Evolutionary conservation across 2,329 filamentous ascomycete species (phyloP).

Genomic region (Chaetoscypha palmicola): DNA sequence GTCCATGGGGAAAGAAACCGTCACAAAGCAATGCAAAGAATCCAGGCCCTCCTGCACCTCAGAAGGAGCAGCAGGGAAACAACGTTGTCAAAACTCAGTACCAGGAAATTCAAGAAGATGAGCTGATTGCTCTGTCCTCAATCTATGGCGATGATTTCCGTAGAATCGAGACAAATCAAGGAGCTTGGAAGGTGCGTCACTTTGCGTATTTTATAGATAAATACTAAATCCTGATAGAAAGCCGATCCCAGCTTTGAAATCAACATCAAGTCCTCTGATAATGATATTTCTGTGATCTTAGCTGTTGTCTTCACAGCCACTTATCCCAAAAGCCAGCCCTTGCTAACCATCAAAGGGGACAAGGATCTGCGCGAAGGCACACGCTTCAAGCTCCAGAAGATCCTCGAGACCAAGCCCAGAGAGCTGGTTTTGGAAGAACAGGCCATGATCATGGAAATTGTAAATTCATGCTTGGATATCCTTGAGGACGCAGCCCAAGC

Average conservation of each 20-base stretch:
- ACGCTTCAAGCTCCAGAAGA: slow-evolving; percentile 60
- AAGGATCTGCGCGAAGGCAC: slow-evolving; percentile 62
- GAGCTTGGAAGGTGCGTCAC: slow-evolving; percentile 76
- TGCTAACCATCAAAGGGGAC: slow-evolving; percentile 61
- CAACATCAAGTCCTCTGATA: slow-evolving; percentile 64
- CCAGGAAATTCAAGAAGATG: slow-evolving; percentile 78
- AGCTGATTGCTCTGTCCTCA: slow-evolving; percentile 75
- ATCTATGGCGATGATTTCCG: slow-evolving; percentile 88
- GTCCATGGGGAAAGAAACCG: slow-evolving; percentile 30
- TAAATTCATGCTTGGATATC: slow-evolving; percentile 51
- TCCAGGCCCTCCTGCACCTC: slow-evolving; percentile 22
- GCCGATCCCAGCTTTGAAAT: slow-evolving; percentile 79
- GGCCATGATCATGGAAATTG: slow-evolving; percentile 44
- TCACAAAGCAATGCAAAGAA: slow-evolving; percentile 32
- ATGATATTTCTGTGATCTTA: slow-evolving; percentile 64
- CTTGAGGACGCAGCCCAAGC: slow-evolving; percentile 80
- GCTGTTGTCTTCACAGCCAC: slow-evolving; percentile 78
- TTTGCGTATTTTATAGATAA: too few species aligned
- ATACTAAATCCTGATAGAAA: slow-evolving; percentile 48
- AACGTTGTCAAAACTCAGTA: slow-evolving; percentile 55
- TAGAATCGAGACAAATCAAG: slow-evolving; percentile 58
- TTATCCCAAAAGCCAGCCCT: slow-evolving; percentile 77
- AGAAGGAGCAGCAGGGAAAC: slow-evolving; percentile 19
- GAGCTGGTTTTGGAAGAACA: slow-evolving; percentile 45
- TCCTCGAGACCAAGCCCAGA: slow-evolving; percentile 51